These are phyloP conservation scores for Talaromyces verruculosus DNA, from an alignment of 2,329 filamentous ascomycete genomes.

Conservation along the genomic window DNA sequence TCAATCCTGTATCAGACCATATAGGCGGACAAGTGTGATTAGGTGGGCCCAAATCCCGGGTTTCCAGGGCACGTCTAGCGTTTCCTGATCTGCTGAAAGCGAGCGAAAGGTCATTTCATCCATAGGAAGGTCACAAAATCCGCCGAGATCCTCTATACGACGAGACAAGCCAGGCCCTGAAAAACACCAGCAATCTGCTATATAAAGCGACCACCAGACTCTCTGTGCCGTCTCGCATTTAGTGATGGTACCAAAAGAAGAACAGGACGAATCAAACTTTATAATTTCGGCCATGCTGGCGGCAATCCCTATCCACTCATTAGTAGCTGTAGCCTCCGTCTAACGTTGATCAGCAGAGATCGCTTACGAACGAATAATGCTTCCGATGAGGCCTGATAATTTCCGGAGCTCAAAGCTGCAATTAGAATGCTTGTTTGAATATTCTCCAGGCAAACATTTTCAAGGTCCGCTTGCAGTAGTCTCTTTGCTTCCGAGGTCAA, in stretches of 20 bases:
- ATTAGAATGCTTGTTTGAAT: neutral
- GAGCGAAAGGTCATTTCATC: neutral
- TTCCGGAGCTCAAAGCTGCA: neutral
- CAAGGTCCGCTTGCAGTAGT: neutral
- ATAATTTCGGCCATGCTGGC: neutral
- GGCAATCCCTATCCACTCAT: neutral
- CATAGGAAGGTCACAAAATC: neutral
- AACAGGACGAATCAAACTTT: neutral
- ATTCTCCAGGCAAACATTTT: neutral
- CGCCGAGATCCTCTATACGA: neutral
- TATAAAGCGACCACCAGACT: conserved; percentile 2
- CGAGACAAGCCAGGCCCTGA: neutral
- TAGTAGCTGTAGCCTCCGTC: neutral
- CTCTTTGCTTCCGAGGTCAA: neutral
- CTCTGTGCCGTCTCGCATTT: neutral
- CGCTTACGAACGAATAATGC: neutral
- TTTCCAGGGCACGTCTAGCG: neutral
- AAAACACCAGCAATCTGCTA: neutral
- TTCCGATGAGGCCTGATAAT: neutral
- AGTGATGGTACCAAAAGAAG: neutral
- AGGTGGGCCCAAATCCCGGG: neutral
- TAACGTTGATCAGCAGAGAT: neutral
- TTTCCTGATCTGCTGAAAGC: neutral
- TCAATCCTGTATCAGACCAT: neutral
- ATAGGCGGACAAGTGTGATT: neutral